Percentiles rank a stretch among this genome's conserved stretches.
Conservation (phyloP, 1,139 yeast species). For the Diutina siamensis region DNA sequence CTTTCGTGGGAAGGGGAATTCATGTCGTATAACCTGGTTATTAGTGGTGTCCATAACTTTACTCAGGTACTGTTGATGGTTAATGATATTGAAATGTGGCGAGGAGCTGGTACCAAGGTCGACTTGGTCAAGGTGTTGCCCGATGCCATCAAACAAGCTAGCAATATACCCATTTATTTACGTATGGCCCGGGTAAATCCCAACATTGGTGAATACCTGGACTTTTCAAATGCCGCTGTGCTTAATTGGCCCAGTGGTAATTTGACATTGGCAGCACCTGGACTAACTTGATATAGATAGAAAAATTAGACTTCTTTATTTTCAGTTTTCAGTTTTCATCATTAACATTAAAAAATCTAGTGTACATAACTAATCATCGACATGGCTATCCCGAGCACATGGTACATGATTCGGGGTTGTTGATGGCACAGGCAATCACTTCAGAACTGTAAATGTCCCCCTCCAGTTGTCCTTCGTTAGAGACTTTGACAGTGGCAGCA, state of each 20-base stretch:
- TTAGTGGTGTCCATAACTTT: slow-evolving; percentile 9
- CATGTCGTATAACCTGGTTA: slow-evolving; percentile 5
- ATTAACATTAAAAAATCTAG: slow-evolving; percentile 4
- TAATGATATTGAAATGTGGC: slow-evolving; percentile 70
- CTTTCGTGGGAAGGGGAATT: slow-evolving; percentile 22
- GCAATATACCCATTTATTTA: slow-evolving; percentile 33
- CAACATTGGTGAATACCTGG: slow-evolving; percentile 28
- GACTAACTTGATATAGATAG: neutral
- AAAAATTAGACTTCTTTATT: neutral
- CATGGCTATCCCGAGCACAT: slow-evolving; percentile 88
- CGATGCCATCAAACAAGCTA: slow-evolving; percentile 12
- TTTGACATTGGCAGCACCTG: slow-evolving; percentile 1
- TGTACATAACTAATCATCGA: neutral
- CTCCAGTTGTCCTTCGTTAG: slow-evolving; percentile 17
- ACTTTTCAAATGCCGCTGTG: slow-evolving; percentile 47
- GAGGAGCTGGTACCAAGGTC: slow-evolving; percentile 36
- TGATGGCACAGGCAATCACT: slow-evolving; percentile 92
- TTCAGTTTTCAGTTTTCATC: too few species aligned
- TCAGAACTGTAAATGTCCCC: slow-evolving; percentile 82
- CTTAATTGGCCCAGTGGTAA: slow-evolving; percentile 38
- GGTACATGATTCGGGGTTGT: slow-evolving; percentile 94
- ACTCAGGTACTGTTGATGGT: slow-evolving; percentile 52
- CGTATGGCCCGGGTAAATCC: slow-evolving; percentile 44
- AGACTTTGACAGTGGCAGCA: slow-evolving; percentile 11
- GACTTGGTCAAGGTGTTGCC: slow-evolving; percentile 28